Evolutionary conservation across 1,284 basidiomycete genomes (phyloP), one percentile per base, ranked within the genome.

Genomic region (Sphagnurus paluster): DNA sequence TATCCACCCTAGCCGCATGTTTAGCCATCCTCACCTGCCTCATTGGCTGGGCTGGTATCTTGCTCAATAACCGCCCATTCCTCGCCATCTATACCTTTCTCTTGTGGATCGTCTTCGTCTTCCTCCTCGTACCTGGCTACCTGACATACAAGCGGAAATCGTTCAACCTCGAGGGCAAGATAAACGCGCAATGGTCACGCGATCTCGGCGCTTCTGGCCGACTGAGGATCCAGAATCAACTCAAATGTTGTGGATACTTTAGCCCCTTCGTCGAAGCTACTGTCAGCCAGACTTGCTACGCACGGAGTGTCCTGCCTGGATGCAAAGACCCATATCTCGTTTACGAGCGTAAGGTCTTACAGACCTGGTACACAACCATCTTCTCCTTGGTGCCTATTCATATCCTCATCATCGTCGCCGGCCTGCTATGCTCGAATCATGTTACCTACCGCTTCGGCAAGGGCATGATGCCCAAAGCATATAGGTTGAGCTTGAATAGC

Each of bases 401-500:
- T 43, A 59, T 87, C 25, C 60, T 62, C 17, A 68, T 80, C 59
- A 84, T 85, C 50, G 50, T 83, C 33, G 65, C 72, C 3, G 75
- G 70, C 19, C 61, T 86, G 45, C 60, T 87, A 30, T 87, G 84
- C 64, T 78, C 79, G 14, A 85, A 87, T 62, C 84, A 87, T 54
- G 77, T 89, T 56, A 87, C 85, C 9, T 87, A 86, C 60, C 70
- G 85, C 42, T 87, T 87, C 62, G 85, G 84, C 16, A 89, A 89
- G 68, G 85, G 85, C 29, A 77, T 89, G 74, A 87, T 81, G 68
- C 86, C 86, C 20, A 79, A 84, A 68, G 77, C 78, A 16, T 89
- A 87, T 63, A 68, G 84, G 17, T 66, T 89, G 40, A 80, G 80
- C 59, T 63, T 79, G 66, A 71, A 71, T 43, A 77, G 72, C 48